Evolutionary conservation across 2,329 filamentous ascomycete genomes (phyloP).

Genomic region (Apiospora kogelbergensis): DNA sequence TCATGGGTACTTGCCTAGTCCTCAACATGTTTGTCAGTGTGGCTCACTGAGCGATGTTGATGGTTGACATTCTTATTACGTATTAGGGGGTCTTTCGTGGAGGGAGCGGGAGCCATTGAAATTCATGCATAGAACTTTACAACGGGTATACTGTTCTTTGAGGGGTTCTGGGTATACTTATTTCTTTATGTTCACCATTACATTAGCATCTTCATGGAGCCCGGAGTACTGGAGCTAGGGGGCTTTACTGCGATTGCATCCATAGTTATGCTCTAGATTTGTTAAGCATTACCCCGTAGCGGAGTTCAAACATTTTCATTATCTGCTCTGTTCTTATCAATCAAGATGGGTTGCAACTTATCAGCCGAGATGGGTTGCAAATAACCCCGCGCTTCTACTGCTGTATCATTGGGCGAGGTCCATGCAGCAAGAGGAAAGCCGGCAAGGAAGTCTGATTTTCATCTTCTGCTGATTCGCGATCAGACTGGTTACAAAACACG

Average conservation of each 20-base stretch:
- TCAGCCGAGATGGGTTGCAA: too few relatives aligned
- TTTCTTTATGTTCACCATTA: background rate
- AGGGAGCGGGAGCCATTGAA: background rate
- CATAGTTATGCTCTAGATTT: background rate
- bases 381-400: too few relatives aligned
- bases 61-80: background rate
- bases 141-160: background rate
- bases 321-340: too few relatives aligned
- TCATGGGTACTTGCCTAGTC: conserved; percentile 85
- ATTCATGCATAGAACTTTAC: background rate
- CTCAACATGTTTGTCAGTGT: conserved; percentile 82
- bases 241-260: background rate
- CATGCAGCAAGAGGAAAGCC: too few relatives aligned
- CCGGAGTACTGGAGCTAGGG: background rate
- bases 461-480: too few relatives aligned
- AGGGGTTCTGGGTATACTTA: background rate
- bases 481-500: too few relatives aligned
- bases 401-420: too few relatives aligned
- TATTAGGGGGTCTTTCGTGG: background rate
- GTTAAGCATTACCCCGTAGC: background rate
- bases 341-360: too few relatives aligned
- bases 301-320: background rate
- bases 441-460: too few relatives aligned
- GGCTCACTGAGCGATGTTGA: conserved; percentile 46
- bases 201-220: conserved; percentile 1